Base-by-base conservation (phyloP, 306 rosid genomes). In the Prunus kanzakura region DNA sequence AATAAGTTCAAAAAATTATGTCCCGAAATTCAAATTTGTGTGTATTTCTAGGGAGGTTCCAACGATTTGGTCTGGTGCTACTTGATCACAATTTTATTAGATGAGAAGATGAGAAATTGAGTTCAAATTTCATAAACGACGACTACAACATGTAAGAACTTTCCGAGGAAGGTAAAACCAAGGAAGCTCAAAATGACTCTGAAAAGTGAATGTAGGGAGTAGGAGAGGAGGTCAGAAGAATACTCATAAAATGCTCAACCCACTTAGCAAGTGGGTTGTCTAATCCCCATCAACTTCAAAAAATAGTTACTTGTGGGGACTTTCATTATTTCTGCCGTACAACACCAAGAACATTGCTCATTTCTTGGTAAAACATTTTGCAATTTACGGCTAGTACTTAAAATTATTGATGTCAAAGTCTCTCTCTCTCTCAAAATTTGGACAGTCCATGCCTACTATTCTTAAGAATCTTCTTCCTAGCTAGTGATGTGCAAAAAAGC, bases 381-480 rank as follows among this genome's bases (percentile, higher is more conserved):
- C 46, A 8, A 41, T 49, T 69, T 50, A 49, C 46, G 61, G 43
- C 8, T 1, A 50, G 20, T 14, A 68, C 52, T 13, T 3, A 47
- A 47, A 47, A 47, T 47, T 47, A 47, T 47, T 47, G 52, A 47
- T 47, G 15, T 13, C 12, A 47, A 47, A 12, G 43, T 6, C 43
- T 38, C 43, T 35, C 43, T 35, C 43, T 32, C 43, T 38, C 43
- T 35, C 43, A 12, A 11, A 8, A 69, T 69, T 50, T 58, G 60
- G 62, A 72, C 82, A 82, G 74, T 73, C 80, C 77, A 76, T 30
- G 61, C 57, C 77, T 77, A 23, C 70, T 23, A 7, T 38, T 38
- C 14, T 49, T 27, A 13, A 84, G 87, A 90, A 84, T 90, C 87
- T 79, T 80, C 73, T 35, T 78, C 80, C 54, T 8, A 71, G 69